A percentile compares a stretch with the other conserved stretches of the same genome.
phyloP scores from a whole-genome alignment of 2,329 filamentous ascomycete genomes.

The Akanthomyces muscarius region DNA sequence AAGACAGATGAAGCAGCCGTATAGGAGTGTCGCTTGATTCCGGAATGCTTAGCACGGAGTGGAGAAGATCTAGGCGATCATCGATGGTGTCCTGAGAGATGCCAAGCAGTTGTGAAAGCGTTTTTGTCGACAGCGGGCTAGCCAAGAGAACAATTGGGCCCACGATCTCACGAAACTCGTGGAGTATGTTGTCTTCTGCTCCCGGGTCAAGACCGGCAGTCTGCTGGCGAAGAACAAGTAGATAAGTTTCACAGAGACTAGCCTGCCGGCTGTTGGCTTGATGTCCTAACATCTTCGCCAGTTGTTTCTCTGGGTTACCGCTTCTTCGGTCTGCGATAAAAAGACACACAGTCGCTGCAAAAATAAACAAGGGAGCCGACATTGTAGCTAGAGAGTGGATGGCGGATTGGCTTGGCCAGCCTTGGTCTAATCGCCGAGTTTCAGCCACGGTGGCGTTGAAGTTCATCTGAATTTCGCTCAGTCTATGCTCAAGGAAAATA shows the following conservation, averaged over 20 bases:
- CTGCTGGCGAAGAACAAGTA: too few species aligned
- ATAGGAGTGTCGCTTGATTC: conserved; percentile 22
- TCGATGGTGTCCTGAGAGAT: conserved; percentile 21
- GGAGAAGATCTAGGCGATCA: conserved; percentile 26
- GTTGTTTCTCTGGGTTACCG: conserved; percentile 21
- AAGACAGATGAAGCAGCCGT: conserved; percentile 34
- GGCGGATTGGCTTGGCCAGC: conserved; percentile 28
- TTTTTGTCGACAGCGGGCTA: conserved; percentile 27
- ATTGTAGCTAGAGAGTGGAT: conserved; percentile 2
- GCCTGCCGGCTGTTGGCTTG: too few species aligned
- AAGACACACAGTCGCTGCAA: conserved; percentile 21
- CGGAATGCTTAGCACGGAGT: conserved; percentile 34
- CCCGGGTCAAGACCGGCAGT: too few species aligned
- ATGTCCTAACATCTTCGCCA: conserved; percentile 19
- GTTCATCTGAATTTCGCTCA: conserved; percentile 27
- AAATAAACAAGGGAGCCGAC: conserved; percentile 22
- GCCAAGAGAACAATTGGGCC: too few species aligned
- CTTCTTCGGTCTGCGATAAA: conserved; percentile 22
- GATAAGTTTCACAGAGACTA: too few species aligned
- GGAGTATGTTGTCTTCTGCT: too few species aligned
- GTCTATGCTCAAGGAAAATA: conserved; percentile 29
- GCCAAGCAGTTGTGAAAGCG: conserved; percentile 27
- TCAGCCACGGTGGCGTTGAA: conserved; percentile 20
- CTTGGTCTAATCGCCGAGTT: conserved; percentile 17
- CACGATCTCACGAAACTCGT: too few species aligned